Evolutionary conservation across 495 filamentous ascomycete species (phyloP).

Genomic region (Neurospora cerealis): DNA sequence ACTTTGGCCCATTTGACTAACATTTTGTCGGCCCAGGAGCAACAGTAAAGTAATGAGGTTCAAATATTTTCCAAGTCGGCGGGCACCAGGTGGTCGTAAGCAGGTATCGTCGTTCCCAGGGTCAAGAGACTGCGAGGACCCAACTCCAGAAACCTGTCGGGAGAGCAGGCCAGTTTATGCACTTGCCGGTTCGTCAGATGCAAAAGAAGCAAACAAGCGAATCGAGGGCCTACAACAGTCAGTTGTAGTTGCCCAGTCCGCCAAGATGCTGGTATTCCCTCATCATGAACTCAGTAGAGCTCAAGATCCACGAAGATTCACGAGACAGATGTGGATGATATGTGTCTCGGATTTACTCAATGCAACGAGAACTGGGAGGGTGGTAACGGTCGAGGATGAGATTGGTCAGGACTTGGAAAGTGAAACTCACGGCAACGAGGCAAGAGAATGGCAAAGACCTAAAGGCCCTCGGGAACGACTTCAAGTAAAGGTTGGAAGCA

Average conservation of each 20-base stretch:
- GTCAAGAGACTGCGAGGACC: not conserved
- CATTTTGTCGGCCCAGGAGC: not conserved
- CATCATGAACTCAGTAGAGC: not conserved
- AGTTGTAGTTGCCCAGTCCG: not conserved
- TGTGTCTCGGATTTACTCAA: not conserved
- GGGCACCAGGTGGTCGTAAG: not conserved
- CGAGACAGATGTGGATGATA: not conserved
- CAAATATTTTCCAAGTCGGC: not conserved
- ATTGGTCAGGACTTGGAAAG: not conserved
- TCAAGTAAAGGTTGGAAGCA: not conserved
- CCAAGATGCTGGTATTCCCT: not conserved
- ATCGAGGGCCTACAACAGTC: not conserved
- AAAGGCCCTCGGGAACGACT: not conserved
- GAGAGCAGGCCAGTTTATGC: not conserved
- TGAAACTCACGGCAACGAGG: not conserved
- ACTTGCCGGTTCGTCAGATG: not conserved
- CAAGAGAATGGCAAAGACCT: not conserved
- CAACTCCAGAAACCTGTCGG: not conserved
- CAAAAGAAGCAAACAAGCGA: not conserved
- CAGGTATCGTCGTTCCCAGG: not conserved
- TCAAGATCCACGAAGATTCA: not conserved
- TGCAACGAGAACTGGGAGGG: not conserved
- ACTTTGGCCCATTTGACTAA: slow-evolving; percentile 4
- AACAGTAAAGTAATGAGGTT: not conserved
- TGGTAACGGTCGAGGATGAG: not conserved